Base-by-base conservation (phyloP, 345 rosid genomes). In the Geranium brycei region DNA sequence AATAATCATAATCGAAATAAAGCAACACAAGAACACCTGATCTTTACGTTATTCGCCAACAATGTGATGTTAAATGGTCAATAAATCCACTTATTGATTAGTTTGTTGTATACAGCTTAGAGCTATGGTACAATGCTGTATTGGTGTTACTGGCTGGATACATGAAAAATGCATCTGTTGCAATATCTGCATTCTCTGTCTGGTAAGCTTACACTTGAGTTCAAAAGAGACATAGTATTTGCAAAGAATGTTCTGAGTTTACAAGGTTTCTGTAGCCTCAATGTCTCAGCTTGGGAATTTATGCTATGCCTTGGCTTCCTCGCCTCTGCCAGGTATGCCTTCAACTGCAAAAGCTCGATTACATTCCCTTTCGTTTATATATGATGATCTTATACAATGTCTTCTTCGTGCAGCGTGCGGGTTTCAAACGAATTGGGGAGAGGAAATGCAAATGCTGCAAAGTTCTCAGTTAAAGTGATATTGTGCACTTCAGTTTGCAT, bases 401-500 rank as follows among this genome's bases (percentile, higher is more conserved):
- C 31, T 10, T 53, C 3, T 51, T 38, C 53, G 2, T 47, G 8
- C 58, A 87, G 95, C 0, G 87, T 80, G 15, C 65, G 87, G 30
- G 75, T 83, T 2, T 67, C 83, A 14, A 83, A 83, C 62, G 83
- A 80, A 73, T 31, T 83, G 55, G 87, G 87, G 17, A 73, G 55
- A 62, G 80, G 81, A 41, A 61, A 79, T 23, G 76, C 76, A 0
- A 66, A 69, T 28, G 85, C 80, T 5, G 80, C 75, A 12, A 64
- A 65, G 19, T 80, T 80, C 55, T 62, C 85, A 0, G 63, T 80
- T 3, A 76, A 71, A 65, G 80, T 78, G 4, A 53, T 53, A 3
- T n/a, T 75, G 0, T 3, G 53, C 3, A 78, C 72, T 16, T 67
- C 78, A 14, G 30, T 18, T 3, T 17, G 41, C 19, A 62, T 80